phyloP scores from a whole-genome alignment of 208 protist species.

The Acanthamoeba sp. region DNA sequence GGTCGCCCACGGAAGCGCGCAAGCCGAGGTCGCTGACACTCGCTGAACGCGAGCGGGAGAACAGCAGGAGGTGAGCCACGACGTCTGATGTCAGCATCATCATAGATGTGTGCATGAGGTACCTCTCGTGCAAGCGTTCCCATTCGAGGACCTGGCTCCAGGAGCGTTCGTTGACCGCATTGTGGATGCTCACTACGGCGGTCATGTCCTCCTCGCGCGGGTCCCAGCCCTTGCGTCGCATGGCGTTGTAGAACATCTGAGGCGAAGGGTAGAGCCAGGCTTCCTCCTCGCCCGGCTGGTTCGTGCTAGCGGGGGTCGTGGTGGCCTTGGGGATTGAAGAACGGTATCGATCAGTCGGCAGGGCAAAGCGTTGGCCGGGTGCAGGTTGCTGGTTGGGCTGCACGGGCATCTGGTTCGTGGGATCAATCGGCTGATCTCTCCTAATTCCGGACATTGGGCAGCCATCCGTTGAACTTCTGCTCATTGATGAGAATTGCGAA shows the following conservation, averaged over 20 bases:
- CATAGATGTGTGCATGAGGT: not conserved
- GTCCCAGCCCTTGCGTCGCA: conserved; percentile 85
- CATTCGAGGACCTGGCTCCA: conserved; percentile 85
- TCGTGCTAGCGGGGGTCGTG: not conserved
- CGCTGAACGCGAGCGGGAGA: not conserved
- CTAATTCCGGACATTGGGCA: not conserved
- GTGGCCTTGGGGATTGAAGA: conserved; percentile 83
- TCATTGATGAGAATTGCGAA: conserved; percentile 13
- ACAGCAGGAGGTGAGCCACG: not conserved
- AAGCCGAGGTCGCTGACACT: conserved; percentile 79
- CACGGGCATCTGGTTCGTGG: conserved; percentile 85
- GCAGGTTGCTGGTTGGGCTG: conserved; percentile 81
- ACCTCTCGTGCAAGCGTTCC: conserved; percentile 80
- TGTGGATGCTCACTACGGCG: conserved; percentile 86
- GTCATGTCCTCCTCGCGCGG: conserved; percentile 82
- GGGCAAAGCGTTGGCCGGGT: conserved; percentile 78
- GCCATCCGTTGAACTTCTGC: not conserved
- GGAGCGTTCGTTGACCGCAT: conserved; percentile 87
- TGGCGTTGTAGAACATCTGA: conserved; percentile 89
- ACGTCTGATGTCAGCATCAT: not conserved
- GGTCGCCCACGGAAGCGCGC: conserved; percentile 84
- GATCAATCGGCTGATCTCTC: conserved; percentile 77
- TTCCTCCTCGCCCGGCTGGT: conserved; percentile 71
- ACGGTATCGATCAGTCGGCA: conserved; percentile 78
- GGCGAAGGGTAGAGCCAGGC: conserved; percentile 87